Percentiles rank a stretch among this genome's conserved stretches.
These are phyloP conservation scores for Pleoardoris graminearum DNA, from an alignment of 2,329 filamentous ascomycete genomes.

Conservation along the genomic window DNA sequence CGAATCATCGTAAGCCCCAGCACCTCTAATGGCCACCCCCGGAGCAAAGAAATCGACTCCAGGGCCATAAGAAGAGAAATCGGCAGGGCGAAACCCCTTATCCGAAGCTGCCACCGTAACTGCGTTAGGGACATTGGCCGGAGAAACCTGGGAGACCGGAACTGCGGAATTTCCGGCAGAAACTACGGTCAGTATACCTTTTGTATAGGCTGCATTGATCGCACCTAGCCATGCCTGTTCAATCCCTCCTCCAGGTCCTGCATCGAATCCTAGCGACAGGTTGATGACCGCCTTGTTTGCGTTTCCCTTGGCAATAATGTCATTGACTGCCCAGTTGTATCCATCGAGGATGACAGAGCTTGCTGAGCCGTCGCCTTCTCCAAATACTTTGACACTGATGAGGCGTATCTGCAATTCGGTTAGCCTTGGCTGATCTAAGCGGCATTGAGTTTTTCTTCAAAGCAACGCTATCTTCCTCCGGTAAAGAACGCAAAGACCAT, in stretches of 20 bases:
- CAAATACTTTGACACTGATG: constrained; percentile 34
- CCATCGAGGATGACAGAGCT: constrained; percentile 31
- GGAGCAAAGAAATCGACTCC: constrained; percentile 46
- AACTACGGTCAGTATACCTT: constrained; percentile 41
- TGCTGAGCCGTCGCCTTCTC: constrained; percentile 15
- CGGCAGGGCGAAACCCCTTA: constrained; percentile 18
- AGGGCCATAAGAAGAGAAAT: constrained; percentile 45
- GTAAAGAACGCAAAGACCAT: too few species aligned
- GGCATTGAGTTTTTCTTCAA: too few species aligned
- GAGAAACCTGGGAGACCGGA: constrained; percentile 32
- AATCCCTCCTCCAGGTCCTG: neutral
- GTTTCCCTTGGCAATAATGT: constrained; percentile 20
- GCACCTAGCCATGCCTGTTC: constrained; percentile 38
- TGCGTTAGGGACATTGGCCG: constrained; percentile 40
- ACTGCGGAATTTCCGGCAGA: constrained; percentile 42
- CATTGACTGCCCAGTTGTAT: too few species aligned
- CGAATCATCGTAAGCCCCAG: constrained; percentile 52
- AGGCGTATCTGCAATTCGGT: too few species aligned
- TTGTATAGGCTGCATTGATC: constrained; percentile 34
- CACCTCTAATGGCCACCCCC: constrained; percentile 47
- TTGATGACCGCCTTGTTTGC: constrained; percentile 41
- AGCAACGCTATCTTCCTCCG: too few species aligned
- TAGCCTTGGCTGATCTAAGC: too few species aligned
- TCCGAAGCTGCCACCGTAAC: constrained; percentile 43
- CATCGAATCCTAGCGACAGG: constrained; percentile 42